phyloP scores from a whole-genome alignment of 1,139 yeast genomes.

The Saccharomyces hybrid region DNA sequence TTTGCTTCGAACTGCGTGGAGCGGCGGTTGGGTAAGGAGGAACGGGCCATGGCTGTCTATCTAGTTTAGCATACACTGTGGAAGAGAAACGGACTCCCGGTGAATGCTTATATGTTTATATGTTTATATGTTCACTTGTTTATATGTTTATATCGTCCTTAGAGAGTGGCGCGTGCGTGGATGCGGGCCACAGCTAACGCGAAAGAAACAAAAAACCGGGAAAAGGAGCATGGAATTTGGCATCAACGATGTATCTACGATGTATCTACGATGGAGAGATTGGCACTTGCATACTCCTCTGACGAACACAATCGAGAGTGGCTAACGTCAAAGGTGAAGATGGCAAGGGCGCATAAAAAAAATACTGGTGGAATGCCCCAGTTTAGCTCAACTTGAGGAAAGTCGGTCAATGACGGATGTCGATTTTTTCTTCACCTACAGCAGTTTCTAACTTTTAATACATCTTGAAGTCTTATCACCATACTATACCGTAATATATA shows the following conservation, averaged over 20 bases:
- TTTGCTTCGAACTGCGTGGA: neutral
- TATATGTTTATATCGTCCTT: neutral
- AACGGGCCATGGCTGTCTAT: neutral
- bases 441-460: too few species aligned
- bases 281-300: neutral
- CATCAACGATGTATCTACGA: neutral
- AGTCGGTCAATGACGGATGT: too few species aligned
- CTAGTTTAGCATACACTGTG: neutral
- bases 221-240: neutral
- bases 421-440: too few species aligned
- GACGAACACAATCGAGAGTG: too few species aligned
- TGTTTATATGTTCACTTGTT: neutral
- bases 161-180: neutral
- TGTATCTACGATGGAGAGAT: neutral
- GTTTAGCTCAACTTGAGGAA: too few species aligned
- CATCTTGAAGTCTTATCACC: too few species aligned
- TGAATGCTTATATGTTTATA: neutral
- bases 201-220: neutral
- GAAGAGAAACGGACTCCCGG: neutral
- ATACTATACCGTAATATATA: too few species aligned
- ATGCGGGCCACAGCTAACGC: neutral
- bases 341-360: too few species aligned
- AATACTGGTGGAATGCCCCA: too few species aligned
- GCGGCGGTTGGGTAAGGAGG: neutral
- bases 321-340: too few species aligned